A percentile compares a stretch with the other conserved stretches of the same genome.
phyloP scores from a whole-genome alignment of 2,329 filamentous ascomycete species.

The Tolypocladium album region DNA sequence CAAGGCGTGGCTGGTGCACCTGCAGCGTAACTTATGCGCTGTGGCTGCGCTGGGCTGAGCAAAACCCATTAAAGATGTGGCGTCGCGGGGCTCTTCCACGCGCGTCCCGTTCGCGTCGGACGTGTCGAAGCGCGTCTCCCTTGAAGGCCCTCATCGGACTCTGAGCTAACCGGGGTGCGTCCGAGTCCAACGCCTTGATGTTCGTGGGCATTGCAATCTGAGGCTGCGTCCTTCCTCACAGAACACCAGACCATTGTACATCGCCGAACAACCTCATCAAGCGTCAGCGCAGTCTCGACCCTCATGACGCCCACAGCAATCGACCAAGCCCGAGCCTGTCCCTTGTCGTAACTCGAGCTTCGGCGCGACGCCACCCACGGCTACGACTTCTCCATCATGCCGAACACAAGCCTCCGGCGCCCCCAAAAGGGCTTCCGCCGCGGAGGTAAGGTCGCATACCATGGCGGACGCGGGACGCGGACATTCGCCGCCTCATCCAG shows the following conservation, averaged over 20 bases:
- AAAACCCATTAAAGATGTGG: constrained; percentile 22
- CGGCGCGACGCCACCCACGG: background rate
- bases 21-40: no score
- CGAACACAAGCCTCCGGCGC: constrained; percentile 47
- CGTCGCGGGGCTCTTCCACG: constrained; percentile 6
- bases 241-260: background rate
- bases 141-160: constrained; percentile 1
- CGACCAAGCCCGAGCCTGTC: constrained; percentile 7
- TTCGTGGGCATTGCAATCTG: background rate
- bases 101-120: constrained; percentile 14
- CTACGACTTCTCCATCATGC: constrained; percentile 28
- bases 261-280: background rate
- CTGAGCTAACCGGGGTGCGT: background rate
- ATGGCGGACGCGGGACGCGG: constrained; percentile 57
- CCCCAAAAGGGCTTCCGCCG: constrained; percentile 58
- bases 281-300: background rate
- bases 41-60: constrained; percentile 7
- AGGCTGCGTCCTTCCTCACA: background rate
- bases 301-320: constrained; percentile 8
- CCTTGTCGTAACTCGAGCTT: constrained; percentile 8
- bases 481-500: constrained; percentile 72
- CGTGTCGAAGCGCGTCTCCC: constrained; percentile 23
- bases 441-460: constrained; percentile 58
- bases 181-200: background rate
- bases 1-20: background rate